A percentile compares a stretch with the other conserved stretches of the same genome.
phyloP scores from a whole-genome alignment of 345 rosid genomes.

The Schrenkiella parvula region DNA sequence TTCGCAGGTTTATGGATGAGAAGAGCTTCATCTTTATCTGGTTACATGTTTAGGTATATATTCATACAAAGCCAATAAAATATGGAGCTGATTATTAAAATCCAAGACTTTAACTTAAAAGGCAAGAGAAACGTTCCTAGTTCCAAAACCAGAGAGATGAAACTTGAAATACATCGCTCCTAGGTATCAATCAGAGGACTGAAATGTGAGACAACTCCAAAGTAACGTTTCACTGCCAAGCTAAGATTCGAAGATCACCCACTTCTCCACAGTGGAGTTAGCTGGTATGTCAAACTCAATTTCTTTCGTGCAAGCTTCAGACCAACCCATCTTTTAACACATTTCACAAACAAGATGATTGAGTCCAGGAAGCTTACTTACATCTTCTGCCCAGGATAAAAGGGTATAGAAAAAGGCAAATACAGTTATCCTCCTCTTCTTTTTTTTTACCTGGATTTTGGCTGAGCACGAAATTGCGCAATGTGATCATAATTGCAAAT shows the following conservation, averaged over 20 bases:
- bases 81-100: background rate
- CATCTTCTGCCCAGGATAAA: background rate
- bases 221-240: conserved; percentile 30
- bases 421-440: background rate
- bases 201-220: conserved; percentile 6
- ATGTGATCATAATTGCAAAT: background rate
- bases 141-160: conserved; percentile 14
- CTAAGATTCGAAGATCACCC: conserved; percentile 19
- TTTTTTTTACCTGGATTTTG: background rate
- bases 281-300: conserved; percentile 24
- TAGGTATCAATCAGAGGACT: conserved; percentile 1
- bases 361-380: background rate
- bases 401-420: background rate
- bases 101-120: conserved; percentile 21
- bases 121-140: conserved; percentile 26
- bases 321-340: background rate
- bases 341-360: background rate
- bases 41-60: conserved; percentile 13
- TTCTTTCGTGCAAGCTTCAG: conserved; percentile 18
- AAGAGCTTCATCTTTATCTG: conserved; percentile 7
- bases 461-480: conserved; percentile 9
- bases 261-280: conserved; percentile 14
- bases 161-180: background rate
- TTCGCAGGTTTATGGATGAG: conserved; percentile 10
- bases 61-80: background rate